Conservation (phyloP, 2,329 filamentous ascomycete species). For the Aspergillus japonicus region DNA sequence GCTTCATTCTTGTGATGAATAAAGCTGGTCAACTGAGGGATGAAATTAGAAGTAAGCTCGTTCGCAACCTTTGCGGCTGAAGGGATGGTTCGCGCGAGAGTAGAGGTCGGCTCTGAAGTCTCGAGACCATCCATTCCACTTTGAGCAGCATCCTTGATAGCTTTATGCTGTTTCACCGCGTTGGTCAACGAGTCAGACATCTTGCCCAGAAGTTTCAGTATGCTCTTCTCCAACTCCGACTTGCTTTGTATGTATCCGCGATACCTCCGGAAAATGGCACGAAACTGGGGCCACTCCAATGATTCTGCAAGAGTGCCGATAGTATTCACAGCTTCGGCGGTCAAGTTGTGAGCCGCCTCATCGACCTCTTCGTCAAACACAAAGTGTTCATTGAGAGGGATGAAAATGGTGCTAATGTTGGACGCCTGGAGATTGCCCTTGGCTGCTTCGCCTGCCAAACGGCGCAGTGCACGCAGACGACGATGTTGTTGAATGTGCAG, state of each 20-base stretch:
- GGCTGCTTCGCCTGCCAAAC: slow-evolving; percentile 68
- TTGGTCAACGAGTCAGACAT: slow-evolving; percentile 73
- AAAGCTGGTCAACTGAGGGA: slow-evolving; percentile 78
- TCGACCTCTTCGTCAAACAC: slow-evolving; percentile 82
- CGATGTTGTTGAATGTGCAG: slow-evolving; percentile 85
- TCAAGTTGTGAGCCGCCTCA: slow-evolving; percentile 73
- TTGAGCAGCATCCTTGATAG: slow-evolving; percentile 16
- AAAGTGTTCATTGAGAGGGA: slow-evolving; percentile 91
- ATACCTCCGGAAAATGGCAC: slow-evolving; percentile 78
- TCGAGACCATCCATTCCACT: slow-evolving; percentile 32
- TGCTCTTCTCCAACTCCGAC: slow-evolving; percentile 78
- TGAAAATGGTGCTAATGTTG: slow-evolving; percentile 81
- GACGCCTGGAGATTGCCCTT: slow-evolving; percentile 66
- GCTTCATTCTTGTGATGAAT: slow-evolving; percentile 93
- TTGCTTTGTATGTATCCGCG: slow-evolving; percentile 78
- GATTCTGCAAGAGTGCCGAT: slow-evolving; percentile 72
- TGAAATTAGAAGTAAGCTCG: slow-evolving; percentile 71
- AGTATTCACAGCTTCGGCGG: slow-evolving; percentile 79
- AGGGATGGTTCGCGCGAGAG: slow-evolving; percentile 66
- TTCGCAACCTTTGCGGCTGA: slow-evolving; percentile 64
- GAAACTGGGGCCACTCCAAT: slow-evolving; percentile 88
- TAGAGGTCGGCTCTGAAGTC: slow-evolving; percentile 34
- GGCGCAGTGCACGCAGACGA: slow-evolving; percentile 77
- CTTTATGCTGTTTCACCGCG: slow-evolving; percentile 45
- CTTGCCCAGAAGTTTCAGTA: slow-evolving; percentile 76